Evolutionary conservation across 192 early-diverging fungal species (phyloP).

Genomic region (Chytriomyces sp.): DNA sequence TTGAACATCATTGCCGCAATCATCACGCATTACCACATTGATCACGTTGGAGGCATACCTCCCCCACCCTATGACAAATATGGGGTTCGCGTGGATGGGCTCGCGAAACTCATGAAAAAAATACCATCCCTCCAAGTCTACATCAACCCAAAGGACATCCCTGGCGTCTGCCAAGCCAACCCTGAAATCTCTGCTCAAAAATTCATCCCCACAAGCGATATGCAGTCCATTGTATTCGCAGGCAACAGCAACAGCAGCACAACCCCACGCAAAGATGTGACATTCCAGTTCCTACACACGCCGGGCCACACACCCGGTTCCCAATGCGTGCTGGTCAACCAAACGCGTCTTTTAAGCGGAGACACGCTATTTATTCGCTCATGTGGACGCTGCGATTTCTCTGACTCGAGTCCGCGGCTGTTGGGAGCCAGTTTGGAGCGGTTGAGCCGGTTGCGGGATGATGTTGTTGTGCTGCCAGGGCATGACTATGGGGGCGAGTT

Average conservation of each 20-base stretch:
- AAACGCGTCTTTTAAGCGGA: slow-evolving; percentile 76
- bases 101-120: slow-evolving; percentile 74
- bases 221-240: slow-evolving; percentile 46
- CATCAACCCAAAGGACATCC: slow-evolving; percentile 78
- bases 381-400: slow-evolving; percentile 84
- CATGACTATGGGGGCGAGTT: slow-evolving; percentile 85
- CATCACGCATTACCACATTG: slow-evolving; percentile 86
- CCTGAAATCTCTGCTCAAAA: slow-evolving; percentile 62
- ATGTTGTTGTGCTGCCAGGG: slow-evolving; percentile 84
- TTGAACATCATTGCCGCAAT: slow-evolving; percentile 74
- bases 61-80: slow-evolving; percentile 84
- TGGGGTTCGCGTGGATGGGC: slow-evolving; percentile 78
- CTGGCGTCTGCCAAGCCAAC: slow-evolving; percentile 69
- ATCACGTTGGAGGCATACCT: slow-evolving; percentile 84
- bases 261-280: not conserved
- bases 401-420: slow-evolving; percentile 67
- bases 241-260: not conserved
- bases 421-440: slow-evolving; percentile 77
- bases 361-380: slow-evolving; percentile 82
- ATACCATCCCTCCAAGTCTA: slow-evolving; percentile 76
- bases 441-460: slow-evolving; percentile 59
- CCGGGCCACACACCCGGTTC: slow-evolving; percentile 91
- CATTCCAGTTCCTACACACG: slow-evolving; percentile 82
- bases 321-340: slow-evolving; percentile 82
- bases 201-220: slow-evolving; percentile 66